Conservation (phyloP, 2,329 filamentous ascomycete genomes). For the Rutstroemia sp. region DNA sequence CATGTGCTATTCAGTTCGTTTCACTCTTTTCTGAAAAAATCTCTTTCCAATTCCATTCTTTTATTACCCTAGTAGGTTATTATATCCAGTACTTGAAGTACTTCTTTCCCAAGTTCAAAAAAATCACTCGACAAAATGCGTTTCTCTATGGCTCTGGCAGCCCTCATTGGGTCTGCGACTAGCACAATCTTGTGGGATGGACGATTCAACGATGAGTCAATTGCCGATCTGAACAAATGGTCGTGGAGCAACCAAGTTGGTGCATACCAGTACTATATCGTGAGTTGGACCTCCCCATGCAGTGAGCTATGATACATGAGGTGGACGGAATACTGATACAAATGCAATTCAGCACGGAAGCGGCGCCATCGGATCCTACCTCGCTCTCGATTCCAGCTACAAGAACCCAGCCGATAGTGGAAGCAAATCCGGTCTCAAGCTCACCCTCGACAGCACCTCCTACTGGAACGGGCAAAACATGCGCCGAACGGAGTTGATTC, state of each 20-base stretch:
- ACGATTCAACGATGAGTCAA: constrained; percentile 52
- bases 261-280: constrained; percentile 68
- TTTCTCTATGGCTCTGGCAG: constrained; percentile 18
- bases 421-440: constrained; percentile 57
- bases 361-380: constrained; percentile 31
- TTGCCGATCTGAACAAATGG: constrained; percentile 52
- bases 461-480: constrained; percentile 68
- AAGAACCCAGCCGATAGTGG: constrained; percentile 49
- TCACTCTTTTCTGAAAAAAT: constrained; percentile 4
- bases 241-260: constrained; percentile 62
- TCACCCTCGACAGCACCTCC: constrained; percentile 55
- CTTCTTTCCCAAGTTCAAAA: not conserved
- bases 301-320: not conserved
- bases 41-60: not conserved
- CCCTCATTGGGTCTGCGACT: constrained; percentile 20
- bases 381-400: constrained; percentile 39
- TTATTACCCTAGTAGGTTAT: constrained; percentile 1
- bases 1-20: constrained; percentile 10
- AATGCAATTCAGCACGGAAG: constrained; percentile 44
- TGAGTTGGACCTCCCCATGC: constrained; percentile 8
- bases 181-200: constrained; percentile 56
- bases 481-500: constrained; percentile 68
- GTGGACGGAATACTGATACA: constrained; percentile 1
- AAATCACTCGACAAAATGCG: constrained; percentile 13
- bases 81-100: constrained; percentile 3